A percentile compares a stretch with the other conserved stretches of the same genome.
Conservation (phyloP, 1,139 yeast genomes). For the Protomyces lactucae-debilis region DNA sequence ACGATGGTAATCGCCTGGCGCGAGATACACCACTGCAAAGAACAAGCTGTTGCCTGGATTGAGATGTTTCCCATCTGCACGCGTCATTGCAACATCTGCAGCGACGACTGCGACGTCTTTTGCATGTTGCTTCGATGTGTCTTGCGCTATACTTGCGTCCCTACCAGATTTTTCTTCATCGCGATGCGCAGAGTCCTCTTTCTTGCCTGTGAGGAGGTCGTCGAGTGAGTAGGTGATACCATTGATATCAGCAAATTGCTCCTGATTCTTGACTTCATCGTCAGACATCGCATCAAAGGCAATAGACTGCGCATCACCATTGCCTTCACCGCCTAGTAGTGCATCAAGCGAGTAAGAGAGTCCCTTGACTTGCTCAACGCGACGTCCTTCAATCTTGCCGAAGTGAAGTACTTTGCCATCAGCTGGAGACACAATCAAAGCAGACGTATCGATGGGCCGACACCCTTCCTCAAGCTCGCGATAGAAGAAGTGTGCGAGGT, state of each 20-base stretch:
- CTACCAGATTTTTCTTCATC: constrained; percentile 37
- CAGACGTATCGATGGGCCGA: constrained; percentile 63
- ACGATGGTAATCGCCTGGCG: constrained; percentile 98
- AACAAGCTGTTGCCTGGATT: constrained; percentile 56
- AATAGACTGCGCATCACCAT: constrained; percentile 32
- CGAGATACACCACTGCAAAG: constrained; percentile 87
- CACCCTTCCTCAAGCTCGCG: constrained; percentile 72
- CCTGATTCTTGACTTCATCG: constrained; percentile 46
- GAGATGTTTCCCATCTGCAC: constrained; percentile 17
- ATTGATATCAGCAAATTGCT: constrained; percentile 71
- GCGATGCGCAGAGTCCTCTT: constrained; percentile 28
- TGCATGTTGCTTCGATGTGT: constrained; percentile 1
- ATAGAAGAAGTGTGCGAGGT: constrained; percentile 87
- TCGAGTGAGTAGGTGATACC: constrained; percentile 71
- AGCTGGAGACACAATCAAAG: constrained; percentile 74
- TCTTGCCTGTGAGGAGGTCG: constrained; percentile 46
- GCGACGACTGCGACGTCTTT: constrained; percentile 20
- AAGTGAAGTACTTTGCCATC: constrained; percentile 87
- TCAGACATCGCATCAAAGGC: constrained; percentile 34
- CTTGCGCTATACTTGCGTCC: constrained; percentile 29
- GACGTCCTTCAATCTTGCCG: constrained; percentile 65
- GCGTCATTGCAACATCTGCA: constrained; percentile 17
- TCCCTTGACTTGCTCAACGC: constrained; percentile 95
- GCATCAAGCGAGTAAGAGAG: constrained; percentile 89
- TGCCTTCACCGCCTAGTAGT: constrained; percentile 59